Base-by-base conservation (phyloP, 495 filamentous ascomycete genomes). In the Usnea hakonensis region DNA sequence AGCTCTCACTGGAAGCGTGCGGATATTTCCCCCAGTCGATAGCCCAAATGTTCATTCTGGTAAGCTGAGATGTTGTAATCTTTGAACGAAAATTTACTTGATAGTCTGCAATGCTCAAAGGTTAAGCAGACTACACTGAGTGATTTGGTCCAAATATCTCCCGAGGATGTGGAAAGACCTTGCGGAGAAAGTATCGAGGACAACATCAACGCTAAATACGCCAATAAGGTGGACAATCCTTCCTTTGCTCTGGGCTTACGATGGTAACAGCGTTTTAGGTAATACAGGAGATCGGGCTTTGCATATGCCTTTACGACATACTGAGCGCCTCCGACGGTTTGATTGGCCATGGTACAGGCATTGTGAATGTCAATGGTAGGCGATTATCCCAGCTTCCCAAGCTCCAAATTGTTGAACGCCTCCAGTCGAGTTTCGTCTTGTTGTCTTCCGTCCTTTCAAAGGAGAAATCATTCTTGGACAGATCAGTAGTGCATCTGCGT, bases 391-490 rank as follows among this genome's bases (percentile, higher is more conserved):
- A 19, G 10, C n/a, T 37, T 32, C 16, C 30, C 6, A 50, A 17
- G 8, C 26, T 41, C 16, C 14, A n/a, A 28, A n/a, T n/a, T 26
- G 36, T 57, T 57, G 21, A 56, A 26, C 4, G 19, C 14, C 9
- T 17, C 53, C 62, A 95, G 93, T 96, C 32, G 89, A 93, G 71
- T 98, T 96, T 73, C 86, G 89, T 28, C 75, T 97, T 67, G 78
- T 96, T n/a, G 90, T 97, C 11, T 97, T 97, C 72, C 83, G 94
- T 33, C 94, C 94, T 0, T 97, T 95, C 77, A 90, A 95, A 71
- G 87, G 88, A 26, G 95, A 98, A 71, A 89, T 95, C 54, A 77
- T 97, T 63, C 76, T 87, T 11, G 94, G 89, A 5, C 86, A 83
- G 63, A 97, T 97, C 65, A 83, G 81, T 43, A 83, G 83, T 55